Conservation (phyloP, 2,329 filamentous ascomycete genomes). For the Fusarium penzigii region DNA sequence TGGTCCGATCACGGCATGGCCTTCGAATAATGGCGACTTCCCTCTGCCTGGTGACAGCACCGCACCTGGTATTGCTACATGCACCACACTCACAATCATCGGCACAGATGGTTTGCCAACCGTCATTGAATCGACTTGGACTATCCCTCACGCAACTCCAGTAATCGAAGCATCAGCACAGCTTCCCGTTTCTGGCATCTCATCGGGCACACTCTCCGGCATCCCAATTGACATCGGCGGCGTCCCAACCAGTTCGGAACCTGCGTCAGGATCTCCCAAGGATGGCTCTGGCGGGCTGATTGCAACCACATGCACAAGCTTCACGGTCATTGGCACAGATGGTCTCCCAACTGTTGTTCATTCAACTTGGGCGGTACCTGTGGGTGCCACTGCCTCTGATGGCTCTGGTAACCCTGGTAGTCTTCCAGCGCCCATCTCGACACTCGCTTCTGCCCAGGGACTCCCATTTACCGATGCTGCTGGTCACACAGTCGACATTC, state of each 20-base stretch:
- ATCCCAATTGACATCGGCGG: slow-evolving; percentile 16
- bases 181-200: slow-evolving; percentile 9
- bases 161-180: slow-evolving; percentile 13
- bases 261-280: slow-evolving; percentile 12
- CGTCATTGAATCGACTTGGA: slow-evolving; percentile 37
- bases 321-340: slow-evolving; percentile 22
- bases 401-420: neutral
- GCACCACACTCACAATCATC: slow-evolving; percentile 31
- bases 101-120: slow-evolving; percentile 37
- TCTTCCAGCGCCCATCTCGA: slow-evolving; percentile 5
- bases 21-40: slow-evolving; percentile 9
- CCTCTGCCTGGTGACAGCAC: slow-evolving; percentile 8
- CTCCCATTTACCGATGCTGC: slow-evolving; percentile 9
- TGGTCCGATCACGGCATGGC: slow-evolving; percentile 6
- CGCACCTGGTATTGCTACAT: slow-evolving; percentile 21
- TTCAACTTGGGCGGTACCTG: slow-evolving; percentile 20
- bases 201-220: slow-evolving; percentile 14
- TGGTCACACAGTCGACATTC: neutral
- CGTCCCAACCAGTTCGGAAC: slow-evolving; percentile 12
- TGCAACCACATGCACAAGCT: slow-evolving; percentile 21
- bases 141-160: slow-evolving; percentile 24
- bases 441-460: slow-evolving; percentile 4
- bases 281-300: slow-evolving; percentile 11
- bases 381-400: slow-evolving; percentile 5
- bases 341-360: slow-evolving; percentile 23